Percentiles rank a stretch among this genome's conserved stretches.
phyloP scores from a whole-genome alignment of 768 basidiomycete species.

The Lanmaoa rubissima region DNA sequence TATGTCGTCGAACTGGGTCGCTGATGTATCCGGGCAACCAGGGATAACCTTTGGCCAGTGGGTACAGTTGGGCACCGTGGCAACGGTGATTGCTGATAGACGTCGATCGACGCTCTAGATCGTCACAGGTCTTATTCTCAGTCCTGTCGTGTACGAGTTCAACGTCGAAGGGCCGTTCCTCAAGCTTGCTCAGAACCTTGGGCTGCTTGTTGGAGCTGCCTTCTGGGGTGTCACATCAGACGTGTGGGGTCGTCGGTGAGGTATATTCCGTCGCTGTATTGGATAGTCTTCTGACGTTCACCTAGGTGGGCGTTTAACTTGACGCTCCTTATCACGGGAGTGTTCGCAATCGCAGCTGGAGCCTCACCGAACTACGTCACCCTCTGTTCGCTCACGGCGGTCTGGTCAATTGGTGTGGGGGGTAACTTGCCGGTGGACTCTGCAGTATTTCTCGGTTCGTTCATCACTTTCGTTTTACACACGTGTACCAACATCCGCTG shows the following conservation, averaged over 20 bases:
- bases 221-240: conserved; percentile 71
- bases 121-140: conserved; percentile 63
- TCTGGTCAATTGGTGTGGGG: conserved; percentile 68
- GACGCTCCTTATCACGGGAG: conserved; percentile 65
- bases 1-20: background rate
- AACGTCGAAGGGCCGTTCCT: conserved; percentile 57
- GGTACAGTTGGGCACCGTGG: conserved; percentile 17
- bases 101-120: conserved; percentile 37
- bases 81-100: background rate
- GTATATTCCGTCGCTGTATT: background rate
- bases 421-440: conserved; percentile 76
- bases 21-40: conserved; percentile 24
- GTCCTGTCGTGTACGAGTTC: conserved; percentile 66
- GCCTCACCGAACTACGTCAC: conserved; percentile 53
- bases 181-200: conserved; percentile 69
- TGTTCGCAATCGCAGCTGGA: conserved; percentile 65
- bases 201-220: conserved; percentile 64
- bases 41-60: conserved; percentile 75
- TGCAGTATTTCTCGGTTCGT: conserved; percentile 68
- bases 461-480: background rate
- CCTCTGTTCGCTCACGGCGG: conserved; percentile 50
- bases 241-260: conserved; percentile 66
- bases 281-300: conserved; percentile 5
- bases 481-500: background rate
- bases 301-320: conserved; percentile 62